A percentile compares a stretch with the other conserved stretches of the same genome.
Evolutionary conservation across 441 rosid species (phyloP).

Genomic region (Eruca vesicaria): DNA sequence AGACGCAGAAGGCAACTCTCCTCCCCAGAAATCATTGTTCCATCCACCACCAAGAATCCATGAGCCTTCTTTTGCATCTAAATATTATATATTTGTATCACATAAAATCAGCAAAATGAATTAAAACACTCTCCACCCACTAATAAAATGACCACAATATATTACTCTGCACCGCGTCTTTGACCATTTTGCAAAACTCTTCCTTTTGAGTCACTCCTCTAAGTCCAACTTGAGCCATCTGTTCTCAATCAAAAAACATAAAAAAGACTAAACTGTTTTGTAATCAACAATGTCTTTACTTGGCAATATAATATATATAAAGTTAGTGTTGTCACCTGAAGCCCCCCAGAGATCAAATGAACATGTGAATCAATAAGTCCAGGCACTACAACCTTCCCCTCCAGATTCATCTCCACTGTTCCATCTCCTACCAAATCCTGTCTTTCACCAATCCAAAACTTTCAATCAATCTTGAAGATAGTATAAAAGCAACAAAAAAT

Average conservation of each 20-base stretch:
- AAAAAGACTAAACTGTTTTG: not conserved
- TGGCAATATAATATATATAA: no score
- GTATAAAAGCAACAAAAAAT: not conserved
- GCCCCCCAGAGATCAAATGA: not conserved
- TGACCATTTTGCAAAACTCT: conserved; percentile 70
- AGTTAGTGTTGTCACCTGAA: conserved; percentile 50
- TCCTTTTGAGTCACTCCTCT: conserved; percentile 56
- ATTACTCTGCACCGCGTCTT: conserved; percentile 73
- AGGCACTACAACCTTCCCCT: conserved; percentile 78
- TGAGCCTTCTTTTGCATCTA: conserved; percentile 59
- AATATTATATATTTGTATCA: not conserved
- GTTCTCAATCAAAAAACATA: not conserved
- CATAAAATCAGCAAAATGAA: not conserved
- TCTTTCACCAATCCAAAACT: conserved; percentile 6
- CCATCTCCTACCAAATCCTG: conserved; percentile 57
- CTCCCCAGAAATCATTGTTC: conserved; percentile 97
- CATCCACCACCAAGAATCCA: conserved; percentile 95
- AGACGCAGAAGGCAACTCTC: conserved; percentile 72
- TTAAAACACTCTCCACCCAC: conserved; percentile 18
- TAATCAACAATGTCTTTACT: not conserved
- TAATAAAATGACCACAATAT: not conserved
- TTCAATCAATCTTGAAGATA: conserved; percentile 4
- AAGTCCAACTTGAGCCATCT: conserved; percentile 73
- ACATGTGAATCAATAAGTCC: conserved; percentile 79
- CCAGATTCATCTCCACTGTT: conserved; percentile 63